Evolutionary conservation across 2,329 filamentous ascomycete species (phyloP), one percentile per base, ranked within the genome.

Genomic region (Fusarium acutatum): DNA sequence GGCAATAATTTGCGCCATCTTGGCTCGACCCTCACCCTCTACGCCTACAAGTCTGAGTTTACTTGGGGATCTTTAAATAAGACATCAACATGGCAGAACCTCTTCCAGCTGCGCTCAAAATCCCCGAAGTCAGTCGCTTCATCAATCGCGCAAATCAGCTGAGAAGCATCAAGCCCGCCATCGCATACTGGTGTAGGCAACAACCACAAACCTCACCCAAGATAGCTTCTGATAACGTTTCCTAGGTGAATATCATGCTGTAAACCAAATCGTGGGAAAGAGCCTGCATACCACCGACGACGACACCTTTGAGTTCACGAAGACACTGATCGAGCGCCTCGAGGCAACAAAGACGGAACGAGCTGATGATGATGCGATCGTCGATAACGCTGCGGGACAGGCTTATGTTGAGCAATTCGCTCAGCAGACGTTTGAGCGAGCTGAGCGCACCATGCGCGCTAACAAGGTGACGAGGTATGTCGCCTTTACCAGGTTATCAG

Each of bases 341-440:
- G 96, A 99, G 83, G 59, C 77, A 8, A 83, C 82, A 49, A 84
- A 84, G 79, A 85, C 85, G 17, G 89, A 93, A 64, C 91, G 96
- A 78, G 87, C 91, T 15, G 87, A 89, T 53, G 94, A 98, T 78
- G 94, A 97, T 80, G 93, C 95, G 22, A 91, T 98, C 60, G 87
- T 90, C 11, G 96, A 98, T 82, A 95, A 98, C 77, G 85, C 91
- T 4, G 94, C 93, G 8, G 96, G 94, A 3, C 94, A 95, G 82
- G 95, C 94, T 60, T 97, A 97, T 78, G 92, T 98, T 53, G 95
- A 98, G 82, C 93, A 97, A 80, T 99, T 99, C 81, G 96, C 93
- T 1, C 87, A 96, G 73, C 93, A 97, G 78, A 95, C 95, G 1
- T 95, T 99, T 73, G 89, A 92, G 53, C 90, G 94, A 72, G 96